These are phyloP conservation scores for Artemisia argyi DNA, from an alignment of 129 eudicot genomes.

Conservation along the genomic window DNA sequence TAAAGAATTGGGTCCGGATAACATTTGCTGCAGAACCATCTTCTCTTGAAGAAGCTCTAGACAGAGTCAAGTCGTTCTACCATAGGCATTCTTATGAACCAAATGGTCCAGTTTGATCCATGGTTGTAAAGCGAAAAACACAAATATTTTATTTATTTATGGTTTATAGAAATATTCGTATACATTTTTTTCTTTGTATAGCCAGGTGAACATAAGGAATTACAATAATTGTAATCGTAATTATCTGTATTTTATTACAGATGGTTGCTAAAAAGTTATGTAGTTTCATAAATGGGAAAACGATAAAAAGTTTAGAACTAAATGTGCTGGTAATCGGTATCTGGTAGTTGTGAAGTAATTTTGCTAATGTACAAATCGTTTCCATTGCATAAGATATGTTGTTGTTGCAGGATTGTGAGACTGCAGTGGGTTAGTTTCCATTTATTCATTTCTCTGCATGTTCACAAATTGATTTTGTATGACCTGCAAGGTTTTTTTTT, in stretches of 20 bases:
- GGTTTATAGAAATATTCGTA: slow-evolving; percentile 3
- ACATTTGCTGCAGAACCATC: slow-evolving; percentile 93
- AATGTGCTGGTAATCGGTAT: not conserved
- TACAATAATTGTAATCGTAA: not conserved
- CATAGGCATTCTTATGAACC: slow-evolving; percentile 52
- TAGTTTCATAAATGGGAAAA: not conserved
- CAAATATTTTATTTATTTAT: slow-evolving; percentile 19
- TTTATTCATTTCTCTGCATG: too few relatives aligned
- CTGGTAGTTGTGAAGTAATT: too few relatives aligned
- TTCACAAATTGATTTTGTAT: too few relatives aligned
- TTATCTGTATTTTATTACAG: not conserved
- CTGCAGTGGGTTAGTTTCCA: too few relatives aligned
- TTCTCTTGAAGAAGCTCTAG: slow-evolving; percentile 75
- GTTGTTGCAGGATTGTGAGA: too few relatives aligned
- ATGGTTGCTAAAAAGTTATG: not conserved
- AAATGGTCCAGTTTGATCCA: slow-evolving; percentile 24
- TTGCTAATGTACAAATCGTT: too few relatives aligned
- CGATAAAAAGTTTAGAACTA: not conserved
- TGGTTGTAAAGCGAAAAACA: slow-evolving; percentile 12
- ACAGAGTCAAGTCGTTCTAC: slow-evolving; percentile 59
- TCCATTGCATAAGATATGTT: too few relatives aligned
- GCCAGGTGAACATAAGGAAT: not conserved
- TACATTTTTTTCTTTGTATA: slow-evolving; percentile 6
- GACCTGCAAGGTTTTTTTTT: too few relatives aligned
- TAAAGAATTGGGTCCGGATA: slow-evolving; percentile 81